These are phyloP conservation scores for Chalaropsis thielavioides DNA, from an alignment of 2,329 filamentous ascomycete species.

Conservation along the genomic window DNA sequence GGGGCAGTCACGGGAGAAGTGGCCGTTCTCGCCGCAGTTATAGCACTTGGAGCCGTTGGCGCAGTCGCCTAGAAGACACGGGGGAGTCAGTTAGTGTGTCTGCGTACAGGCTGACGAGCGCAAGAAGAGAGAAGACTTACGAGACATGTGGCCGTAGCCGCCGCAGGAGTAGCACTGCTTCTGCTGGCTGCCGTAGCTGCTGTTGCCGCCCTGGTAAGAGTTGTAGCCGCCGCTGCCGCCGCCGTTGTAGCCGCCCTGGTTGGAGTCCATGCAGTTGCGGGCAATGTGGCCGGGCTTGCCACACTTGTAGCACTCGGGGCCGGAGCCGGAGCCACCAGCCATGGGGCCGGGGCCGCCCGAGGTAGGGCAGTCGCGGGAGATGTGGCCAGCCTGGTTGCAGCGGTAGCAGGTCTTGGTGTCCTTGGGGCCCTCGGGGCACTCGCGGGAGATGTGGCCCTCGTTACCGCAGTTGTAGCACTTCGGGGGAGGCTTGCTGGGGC, in stretches of 20 bases:
- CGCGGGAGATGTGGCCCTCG: constrained; percentile 74
- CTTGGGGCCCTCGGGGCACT: constrained; percentile 80
- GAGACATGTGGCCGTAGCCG: constrained; percentile 91
- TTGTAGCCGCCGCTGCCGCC: constrained; percentile 33
- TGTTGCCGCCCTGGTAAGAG: constrained; percentile 23
- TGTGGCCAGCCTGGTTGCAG: constrained; percentile 73
- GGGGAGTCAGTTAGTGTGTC: constrained; percentile 18
- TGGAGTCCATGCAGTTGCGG: constrained; percentile 65
- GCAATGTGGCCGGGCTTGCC: constrained; percentile 94
- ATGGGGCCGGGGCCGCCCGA: constrained; percentile 35
- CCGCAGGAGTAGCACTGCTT: constrained; percentile 98
- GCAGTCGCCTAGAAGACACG: constrained; percentile 53
- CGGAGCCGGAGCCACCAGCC: constrained; percentile 32
- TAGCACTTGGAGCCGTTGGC: constrained; percentile 99
- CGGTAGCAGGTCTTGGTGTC: constrained; percentile 68
- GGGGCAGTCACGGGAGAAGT: constrained; percentile 90
- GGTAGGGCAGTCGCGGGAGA: constrained; percentile 71
- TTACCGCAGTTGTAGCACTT: constrained; percentile 77
- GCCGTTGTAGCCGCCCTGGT: constrained; percentile 36
- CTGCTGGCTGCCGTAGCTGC: constrained; percentile 37
- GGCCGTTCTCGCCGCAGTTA: constrained; percentile 90
- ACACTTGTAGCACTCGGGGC: constrained; percentile 92
- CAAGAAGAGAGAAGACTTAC: constrained; percentile 33
- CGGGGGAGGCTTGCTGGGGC: constrained; percentile 68
- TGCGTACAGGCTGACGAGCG: too few relatives aligned